A percentile compares a stretch with the other conserved stretches of the same genome.
phyloP scores from a whole-genome alignment of 2,329 filamentous ascomycete genomes.

The Herpotrichia juniperi region DNA sequence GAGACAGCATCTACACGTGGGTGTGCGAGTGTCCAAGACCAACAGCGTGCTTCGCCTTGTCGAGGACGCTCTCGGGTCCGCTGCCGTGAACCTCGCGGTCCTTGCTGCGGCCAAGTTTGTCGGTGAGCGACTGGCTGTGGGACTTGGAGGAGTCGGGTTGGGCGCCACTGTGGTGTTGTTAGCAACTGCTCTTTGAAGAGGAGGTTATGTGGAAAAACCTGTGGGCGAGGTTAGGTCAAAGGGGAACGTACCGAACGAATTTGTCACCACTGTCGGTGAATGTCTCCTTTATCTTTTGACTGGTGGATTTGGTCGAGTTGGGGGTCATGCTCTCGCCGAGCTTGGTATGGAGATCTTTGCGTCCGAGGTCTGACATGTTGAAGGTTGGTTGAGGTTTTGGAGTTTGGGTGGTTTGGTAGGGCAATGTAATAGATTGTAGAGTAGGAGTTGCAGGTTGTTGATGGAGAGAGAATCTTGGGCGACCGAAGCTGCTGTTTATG shows the following conservation, averaged over 20 bases:
- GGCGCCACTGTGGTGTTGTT: slow-evolving; percentile 44
- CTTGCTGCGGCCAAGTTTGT: slow-evolving; percentile 48
- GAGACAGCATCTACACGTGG: not conserved
- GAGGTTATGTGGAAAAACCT: no score
- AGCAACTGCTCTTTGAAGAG: slow-evolving; percentile 12
- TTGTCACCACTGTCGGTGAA: slow-evolving; percentile 64
- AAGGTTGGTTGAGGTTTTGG: slow-evolving; percentile 32
- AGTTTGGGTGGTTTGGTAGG: slow-evolving; percentile 29
- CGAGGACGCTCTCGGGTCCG: slow-evolving; percentile 47
- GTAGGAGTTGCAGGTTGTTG: slow-evolving; percentile 21
- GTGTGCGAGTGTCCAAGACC: slow-evolving; percentile 48
- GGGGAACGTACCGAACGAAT: slow-evolving; percentile 52
- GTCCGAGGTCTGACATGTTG: slow-evolving; percentile 66
- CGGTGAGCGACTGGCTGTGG: slow-evolving; percentile 54
- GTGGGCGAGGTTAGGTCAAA: no score
- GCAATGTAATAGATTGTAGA: slow-evolving; percentile 23
- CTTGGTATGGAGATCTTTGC: slow-evolving; percentile 67
- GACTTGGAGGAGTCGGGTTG: slow-evolving; percentile 63
- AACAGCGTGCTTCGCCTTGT: slow-evolving; percentile 56
- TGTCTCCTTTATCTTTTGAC: slow-evolving; percentile 63
- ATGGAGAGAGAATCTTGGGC: slow-evolving; percentile 10
- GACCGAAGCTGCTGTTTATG: slow-evolving; percentile 26
- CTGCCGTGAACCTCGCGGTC: slow-evolving; percentile 45
- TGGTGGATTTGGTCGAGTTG: slow-evolving; percentile 66
- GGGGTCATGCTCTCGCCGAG: slow-evolving; percentile 63